Percentiles rank a stretch among this genome's conserved stretches.
phyloP scores from a whole-genome alignment of 1,139 yeast species.

The Kazachstania sp. region DNA sequence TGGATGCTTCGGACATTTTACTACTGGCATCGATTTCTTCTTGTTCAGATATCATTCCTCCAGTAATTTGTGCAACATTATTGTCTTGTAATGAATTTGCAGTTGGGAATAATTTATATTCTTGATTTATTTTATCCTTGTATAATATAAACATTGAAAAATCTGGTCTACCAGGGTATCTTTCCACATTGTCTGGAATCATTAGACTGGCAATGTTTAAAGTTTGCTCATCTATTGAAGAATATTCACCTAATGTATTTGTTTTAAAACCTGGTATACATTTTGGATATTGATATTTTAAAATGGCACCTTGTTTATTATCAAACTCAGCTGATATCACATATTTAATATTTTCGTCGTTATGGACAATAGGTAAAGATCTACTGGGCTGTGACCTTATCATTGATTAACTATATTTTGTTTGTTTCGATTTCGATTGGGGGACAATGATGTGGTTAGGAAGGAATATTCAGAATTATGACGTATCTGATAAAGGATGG shows the following conservation, averaged over 20 bases:
- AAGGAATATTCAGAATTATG: too few species aligned
- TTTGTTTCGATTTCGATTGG: background rate
- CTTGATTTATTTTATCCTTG: constrained; percentile 11
- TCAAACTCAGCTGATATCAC: constrained; percentile 28
- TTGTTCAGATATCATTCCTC: constrained; percentile 7
- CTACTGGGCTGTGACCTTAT: background rate
- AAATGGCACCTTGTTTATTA: constrained; percentile 24
- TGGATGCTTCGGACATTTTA: background rate
- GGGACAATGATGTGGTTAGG: too few species aligned
- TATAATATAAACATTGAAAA: constrained; percentile 23
- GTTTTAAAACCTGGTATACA: constrained; percentile 19
- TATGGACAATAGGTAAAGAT: background rate
- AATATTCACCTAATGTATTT: constrained; percentile 2
- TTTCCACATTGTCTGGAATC: constrained; percentile 27
- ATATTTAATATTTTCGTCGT: constrained; percentile 14
- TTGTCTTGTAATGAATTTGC: background rate
- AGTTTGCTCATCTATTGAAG: constrained; percentile 2
- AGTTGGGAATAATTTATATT: constrained; percentile 20
- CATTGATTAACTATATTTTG: background rate
- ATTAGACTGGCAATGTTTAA: constrained; percentile 23
- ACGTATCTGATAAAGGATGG: too few species aligned
- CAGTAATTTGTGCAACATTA: background rate
- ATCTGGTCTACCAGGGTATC: constrained; percentile 20
- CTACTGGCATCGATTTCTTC: constrained; percentile 7
- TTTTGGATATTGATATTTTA: constrained; percentile 24